Evolutionary conservation across 106 monocot genomes (phyloP).

Genomic region (Platanthera zijinensis): DNA sequence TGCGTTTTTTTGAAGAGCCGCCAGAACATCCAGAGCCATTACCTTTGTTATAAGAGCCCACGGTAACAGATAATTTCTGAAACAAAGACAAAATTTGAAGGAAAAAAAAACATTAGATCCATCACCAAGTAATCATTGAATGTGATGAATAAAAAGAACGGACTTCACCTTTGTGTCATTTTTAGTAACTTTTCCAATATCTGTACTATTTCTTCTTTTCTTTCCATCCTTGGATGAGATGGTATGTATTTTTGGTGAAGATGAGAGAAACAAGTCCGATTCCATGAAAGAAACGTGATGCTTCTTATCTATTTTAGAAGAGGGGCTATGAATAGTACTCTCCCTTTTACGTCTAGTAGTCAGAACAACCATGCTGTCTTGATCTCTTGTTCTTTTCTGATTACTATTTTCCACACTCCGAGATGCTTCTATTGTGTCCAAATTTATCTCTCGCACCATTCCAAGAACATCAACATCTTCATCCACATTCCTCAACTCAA

Average conservation of each 20-base stretch:
- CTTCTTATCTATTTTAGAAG: slow-evolving; percentile 17
- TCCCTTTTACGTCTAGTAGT: slow-evolving; percentile 77
- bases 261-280: slow-evolving; percentile 29
- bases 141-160: not conserved
- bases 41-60: slow-evolving; percentile 10
- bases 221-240: slow-evolving; percentile 18
- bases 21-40: slow-evolving; percentile 16
- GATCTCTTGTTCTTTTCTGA: slow-evolving; percentile 20
- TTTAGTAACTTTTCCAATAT: slow-evolving; percentile 8
- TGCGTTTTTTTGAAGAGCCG: slow-evolving; percentile 44
- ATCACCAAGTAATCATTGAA: not conserved
- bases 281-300: slow-evolving; percentile 1
- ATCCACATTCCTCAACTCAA: slow-evolving; percentile 27
- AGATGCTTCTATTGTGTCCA: slow-evolving; percentile 32
- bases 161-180: slow-evolving; percentile 32
- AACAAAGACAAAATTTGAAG: slow-evolving; percentile 2
- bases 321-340: slow-evolving; percentile 20
- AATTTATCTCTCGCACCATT: slow-evolving; percentile 83
- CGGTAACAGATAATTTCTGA: slow-evolving; percentile 23
- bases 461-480: slow-evolving; percentile 76
- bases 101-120: slow-evolving; percentile 1
- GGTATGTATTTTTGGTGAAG: slow-evolving; percentile 21
- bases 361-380: slow-evolving; percentile 6
- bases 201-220: slow-evolving; percentile 20
- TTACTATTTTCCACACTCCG: slow-evolving; percentile 15